phyloP scores from a whole-genome alignment of 139 green algal species.

The Coelastrella sp. region DNA sequence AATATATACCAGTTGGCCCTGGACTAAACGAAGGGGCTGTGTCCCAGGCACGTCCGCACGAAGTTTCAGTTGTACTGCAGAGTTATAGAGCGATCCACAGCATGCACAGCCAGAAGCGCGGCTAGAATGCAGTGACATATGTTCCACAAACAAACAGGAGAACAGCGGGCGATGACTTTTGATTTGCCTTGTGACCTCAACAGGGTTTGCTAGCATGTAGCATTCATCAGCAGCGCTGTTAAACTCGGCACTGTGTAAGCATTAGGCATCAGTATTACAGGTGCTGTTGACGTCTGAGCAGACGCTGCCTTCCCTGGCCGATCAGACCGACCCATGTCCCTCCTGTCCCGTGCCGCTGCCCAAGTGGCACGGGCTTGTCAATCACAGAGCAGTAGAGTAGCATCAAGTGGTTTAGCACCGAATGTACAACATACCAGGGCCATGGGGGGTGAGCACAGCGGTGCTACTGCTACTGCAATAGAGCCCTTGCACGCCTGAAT shows the following conservation, averaged over 20 bases:
- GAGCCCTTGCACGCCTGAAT: neutral
- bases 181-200: too few species aligned
- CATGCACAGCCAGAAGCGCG: too few species aligned
- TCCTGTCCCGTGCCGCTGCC: neutral
- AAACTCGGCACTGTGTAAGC: too few species aligned
- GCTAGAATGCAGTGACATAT: too few species aligned
- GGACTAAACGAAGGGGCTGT: too few species aligned
- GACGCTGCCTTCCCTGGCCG: neutral
- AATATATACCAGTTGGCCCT: neutral
- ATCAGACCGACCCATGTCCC: constrained; percentile 7
- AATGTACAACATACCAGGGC: constrained; percentile 23
- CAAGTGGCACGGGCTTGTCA: constrained; percentile 24
- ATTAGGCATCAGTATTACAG: too few species aligned
- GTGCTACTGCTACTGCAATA: neutral
- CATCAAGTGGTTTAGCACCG: neutral
- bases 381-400: neutral
- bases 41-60: too few species aligned
- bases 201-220: too few species aligned
- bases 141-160: too few species aligned
- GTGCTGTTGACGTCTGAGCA: too few species aligned
- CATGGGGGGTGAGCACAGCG: constrained; percentile 26
- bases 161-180: too few species aligned
- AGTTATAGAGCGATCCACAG: neutral
- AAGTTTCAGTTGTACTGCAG: neutral
- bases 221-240: too few species aligned